phyloP scores from a whole-genome alignment of 1,284 basidiomycete species.

The Microbotryum intermedium region DNA sequence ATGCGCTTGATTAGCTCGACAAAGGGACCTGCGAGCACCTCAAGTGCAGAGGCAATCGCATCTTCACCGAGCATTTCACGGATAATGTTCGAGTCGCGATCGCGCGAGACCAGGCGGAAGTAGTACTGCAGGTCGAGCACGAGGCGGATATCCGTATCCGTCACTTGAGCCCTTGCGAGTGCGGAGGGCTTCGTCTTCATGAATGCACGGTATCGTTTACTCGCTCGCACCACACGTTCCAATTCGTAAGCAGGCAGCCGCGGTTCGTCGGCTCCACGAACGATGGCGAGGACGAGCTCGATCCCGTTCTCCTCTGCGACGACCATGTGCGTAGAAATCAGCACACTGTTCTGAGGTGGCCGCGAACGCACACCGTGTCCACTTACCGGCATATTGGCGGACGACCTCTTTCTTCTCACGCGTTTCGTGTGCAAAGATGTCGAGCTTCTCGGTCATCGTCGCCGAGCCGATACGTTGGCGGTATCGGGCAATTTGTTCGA shows the following conservation, averaged over 20 bases:
- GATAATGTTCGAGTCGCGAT: conserved; percentile 28
- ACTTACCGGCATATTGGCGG: conserved; percentile 28
- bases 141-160: conserved; percentile 29
- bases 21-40: conserved; percentile 25
- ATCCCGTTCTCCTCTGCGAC: conserved; percentile 24
- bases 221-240: conserved; percentile 26
- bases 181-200: conserved; percentile 22
- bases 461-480: conserved; percentile 25
- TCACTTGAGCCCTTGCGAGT: conserved; percentile 20
- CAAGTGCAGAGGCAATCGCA: conserved; percentile 22
- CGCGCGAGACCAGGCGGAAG: conserved; percentile 24
- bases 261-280: conserved; percentile 32
- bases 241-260: conserved; percentile 30
- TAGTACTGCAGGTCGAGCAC: conserved; percentile 30
- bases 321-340: neutral
- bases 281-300: conserved; percentile 32
- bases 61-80: conserved; percentile 28
- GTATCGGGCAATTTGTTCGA: conserved; percentile 22
- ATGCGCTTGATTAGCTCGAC: conserved; percentile 26
- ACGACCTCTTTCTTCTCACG: conserved; percentile 29
- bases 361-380: neutral
- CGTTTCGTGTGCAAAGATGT: conserved; percentile 23
- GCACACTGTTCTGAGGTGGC: neutral
- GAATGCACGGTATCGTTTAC: conserved; percentile 20
- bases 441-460: conserved; percentile 32